phyloP scores from a whole-genome alignment of 768 basidiomycete species.

The Kwoniella heveanensis region DNA sequence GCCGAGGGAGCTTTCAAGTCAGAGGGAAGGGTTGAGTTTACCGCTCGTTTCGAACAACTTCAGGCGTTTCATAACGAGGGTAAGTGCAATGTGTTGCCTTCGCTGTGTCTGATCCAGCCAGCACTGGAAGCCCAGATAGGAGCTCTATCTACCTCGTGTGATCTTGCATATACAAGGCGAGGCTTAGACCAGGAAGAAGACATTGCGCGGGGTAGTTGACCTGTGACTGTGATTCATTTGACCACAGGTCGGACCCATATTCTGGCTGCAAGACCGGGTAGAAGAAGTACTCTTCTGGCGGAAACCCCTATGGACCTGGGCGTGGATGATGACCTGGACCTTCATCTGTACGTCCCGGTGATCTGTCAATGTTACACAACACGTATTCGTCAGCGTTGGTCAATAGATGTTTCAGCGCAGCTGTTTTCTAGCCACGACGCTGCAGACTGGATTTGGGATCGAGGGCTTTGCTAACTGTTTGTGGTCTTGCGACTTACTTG shows the following conservation, averaged over 20 bases:
- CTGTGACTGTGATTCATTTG: neutral
- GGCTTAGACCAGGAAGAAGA: neutral
- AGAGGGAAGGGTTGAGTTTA: conserved; percentile 66
- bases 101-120: too few relatives aligned
- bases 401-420: too few relatives aligned
- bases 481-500: too few relatives aligned
- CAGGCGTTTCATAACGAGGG: conserved; percentile 72
- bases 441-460: too few relatives aligned
- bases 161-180: neutral
- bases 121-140: too few relatives aligned
- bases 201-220: too few relatives aligned
- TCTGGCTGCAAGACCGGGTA: conserved; percentile 84
- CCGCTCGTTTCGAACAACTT: conserved; percentile 79
- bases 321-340: conserved; percentile 75
- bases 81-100: conserved; percentile 12
- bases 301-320: conserved; percentile 69
- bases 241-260: conserved; percentile 66
- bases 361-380: too few relatives aligned
- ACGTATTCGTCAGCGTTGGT: too few relatives aligned
- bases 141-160: too few relatives aligned
- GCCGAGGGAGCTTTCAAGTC: conserved; percentile 45
- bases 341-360: conserved; percentile 69
- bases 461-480: neutral
- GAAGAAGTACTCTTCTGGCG: conserved; percentile 86
- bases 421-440: too few relatives aligned